A percentile compares a stretch with the other conserved stretches of the same genome.
phyloP scores from a whole-genome alignment of 129 eudicot species.

The Helianthus tuberosus region DNA sequence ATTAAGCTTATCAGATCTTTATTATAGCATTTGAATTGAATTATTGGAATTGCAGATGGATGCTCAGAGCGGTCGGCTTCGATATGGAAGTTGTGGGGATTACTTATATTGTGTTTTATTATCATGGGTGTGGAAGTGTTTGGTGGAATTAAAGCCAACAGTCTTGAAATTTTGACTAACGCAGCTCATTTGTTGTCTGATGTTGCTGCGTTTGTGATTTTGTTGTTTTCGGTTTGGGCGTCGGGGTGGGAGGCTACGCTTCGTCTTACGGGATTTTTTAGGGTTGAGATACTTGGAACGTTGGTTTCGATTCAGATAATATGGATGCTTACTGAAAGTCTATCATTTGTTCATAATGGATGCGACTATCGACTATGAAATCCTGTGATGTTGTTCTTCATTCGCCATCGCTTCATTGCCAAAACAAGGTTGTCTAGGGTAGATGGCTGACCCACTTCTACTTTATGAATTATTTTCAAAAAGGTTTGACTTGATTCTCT shows the following conservation, averaged over 20 bases:
- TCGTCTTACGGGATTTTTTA: conserved; percentile 60
- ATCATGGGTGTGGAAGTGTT: conserved; percentile 58
- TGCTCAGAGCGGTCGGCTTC: conserved; percentile 62
- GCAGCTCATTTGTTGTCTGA: conserved; percentile 64
- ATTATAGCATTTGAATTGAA: too few species aligned
- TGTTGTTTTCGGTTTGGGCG: conserved; percentile 63
- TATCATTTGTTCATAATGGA: too few species aligned
- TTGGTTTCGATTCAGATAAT: conserved; percentile 62
- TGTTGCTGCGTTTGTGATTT: conserved; percentile 75
- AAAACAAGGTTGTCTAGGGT: too few species aligned
- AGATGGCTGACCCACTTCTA: too few species aligned
- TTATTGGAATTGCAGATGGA: too few species aligned
- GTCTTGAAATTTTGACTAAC: conserved; percentile 62
- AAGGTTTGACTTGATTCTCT: too few species aligned
- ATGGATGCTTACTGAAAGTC: conserved; percentile 67
- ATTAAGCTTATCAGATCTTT: too few species aligned
- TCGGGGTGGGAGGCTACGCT: conserved; percentile 77
- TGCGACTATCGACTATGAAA: too few species aligned
- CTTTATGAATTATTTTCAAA: too few species aligned
- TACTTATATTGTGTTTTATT: conserved; percentile 43
- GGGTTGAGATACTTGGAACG: conserved; percentile 70
- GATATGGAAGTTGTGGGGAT: conserved; percentile 51
- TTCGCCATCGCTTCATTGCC: too few species aligned
- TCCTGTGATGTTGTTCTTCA: too few species aligned
- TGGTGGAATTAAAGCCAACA: conserved; percentile 65